These are phyloP conservation scores for Nepenthes gracilis DNA, from an alignment of 148 eudicot genomes.

Conservation along the genomic window DNA sequence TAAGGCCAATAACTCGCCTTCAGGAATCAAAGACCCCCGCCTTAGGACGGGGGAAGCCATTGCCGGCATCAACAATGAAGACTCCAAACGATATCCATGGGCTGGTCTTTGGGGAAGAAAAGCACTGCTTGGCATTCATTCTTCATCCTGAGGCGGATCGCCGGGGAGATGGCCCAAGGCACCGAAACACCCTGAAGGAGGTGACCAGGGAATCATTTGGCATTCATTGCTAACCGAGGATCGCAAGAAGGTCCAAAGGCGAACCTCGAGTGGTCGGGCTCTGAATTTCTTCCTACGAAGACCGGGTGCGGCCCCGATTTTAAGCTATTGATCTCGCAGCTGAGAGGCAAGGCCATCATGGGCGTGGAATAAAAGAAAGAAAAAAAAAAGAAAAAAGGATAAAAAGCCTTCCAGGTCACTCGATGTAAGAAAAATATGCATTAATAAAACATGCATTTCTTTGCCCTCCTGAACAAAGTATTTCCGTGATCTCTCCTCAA, in stretches of 20 bases:
- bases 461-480: too few relatives aligned
- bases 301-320: constrained; percentile 13
- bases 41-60: constrained; percentile 47
- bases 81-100: too few relatives aligned
- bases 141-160: neutral
- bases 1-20: too few relatives aligned
- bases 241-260: constrained; percentile 25
- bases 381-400: too few relatives aligned
- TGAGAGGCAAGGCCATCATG: too few relatives aligned
- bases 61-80: constrained; percentile 41
- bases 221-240: constrained; percentile 31
- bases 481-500: too few relatives aligned
- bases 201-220: constrained; percentile 35
- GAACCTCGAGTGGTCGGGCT: constrained; percentile 44
- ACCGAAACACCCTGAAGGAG: too few relatives aligned
- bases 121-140: constrained; percentile 29
- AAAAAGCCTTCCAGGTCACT: too few relatives aligned
- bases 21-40: constrained; percentile 1
- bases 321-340: neutral
- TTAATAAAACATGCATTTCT: too few relatives aligned
- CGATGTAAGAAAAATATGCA: too few relatives aligned
- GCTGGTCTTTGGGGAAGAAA: constrained; percentile 27
- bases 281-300: constrained; percentile 10
- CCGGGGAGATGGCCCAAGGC: constrained; percentile 21
- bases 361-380: too few relatives aligned